Evolutionary conservation across 768 basidiomycete genomes (phyloP).

Genomic region (Boletus sp.): DNA sequence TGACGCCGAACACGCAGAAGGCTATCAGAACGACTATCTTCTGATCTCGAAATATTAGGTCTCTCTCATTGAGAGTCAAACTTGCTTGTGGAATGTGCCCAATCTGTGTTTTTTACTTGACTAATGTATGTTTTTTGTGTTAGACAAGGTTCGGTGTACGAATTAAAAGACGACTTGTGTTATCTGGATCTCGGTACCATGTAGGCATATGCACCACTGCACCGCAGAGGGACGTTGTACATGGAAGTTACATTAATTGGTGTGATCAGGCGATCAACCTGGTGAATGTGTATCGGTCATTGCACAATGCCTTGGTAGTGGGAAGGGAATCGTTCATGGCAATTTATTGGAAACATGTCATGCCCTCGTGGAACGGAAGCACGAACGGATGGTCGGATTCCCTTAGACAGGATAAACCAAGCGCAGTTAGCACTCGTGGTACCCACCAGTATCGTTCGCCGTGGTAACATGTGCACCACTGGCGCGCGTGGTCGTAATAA

Average conservation of each 20-base stretch:
- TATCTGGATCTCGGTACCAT: not conserved
- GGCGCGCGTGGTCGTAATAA: not conserved
- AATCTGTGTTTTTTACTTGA: too few species aligned
- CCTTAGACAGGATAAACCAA: not conserved
- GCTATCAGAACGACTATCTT: too few species aligned
- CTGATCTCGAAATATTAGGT: too few species aligned
- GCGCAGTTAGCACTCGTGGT: not conserved
- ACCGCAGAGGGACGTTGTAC: not conserved
- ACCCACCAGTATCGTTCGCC: not conserved
- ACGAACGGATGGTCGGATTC: not conserved
- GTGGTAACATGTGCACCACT: not conserved
- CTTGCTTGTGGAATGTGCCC: too few species aligned
- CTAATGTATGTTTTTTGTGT: too few species aligned
- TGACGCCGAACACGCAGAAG: not conserved
- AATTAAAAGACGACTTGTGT: not conserved
- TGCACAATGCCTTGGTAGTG: not conserved
- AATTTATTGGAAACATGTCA: not conserved
- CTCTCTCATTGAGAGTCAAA: not conserved
- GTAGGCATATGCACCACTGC: not conserved
- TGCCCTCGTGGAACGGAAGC: not conserved
- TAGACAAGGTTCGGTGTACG: not conserved
- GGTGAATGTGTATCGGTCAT: not conserved
- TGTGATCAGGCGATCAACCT: not conserved
- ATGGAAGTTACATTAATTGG: not conserved
- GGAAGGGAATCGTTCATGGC: not conserved